Evolutionary conservation across 208 protist genomes (phyloP).

Genomic region (Acanthamoeba lenticulata): DNA sequence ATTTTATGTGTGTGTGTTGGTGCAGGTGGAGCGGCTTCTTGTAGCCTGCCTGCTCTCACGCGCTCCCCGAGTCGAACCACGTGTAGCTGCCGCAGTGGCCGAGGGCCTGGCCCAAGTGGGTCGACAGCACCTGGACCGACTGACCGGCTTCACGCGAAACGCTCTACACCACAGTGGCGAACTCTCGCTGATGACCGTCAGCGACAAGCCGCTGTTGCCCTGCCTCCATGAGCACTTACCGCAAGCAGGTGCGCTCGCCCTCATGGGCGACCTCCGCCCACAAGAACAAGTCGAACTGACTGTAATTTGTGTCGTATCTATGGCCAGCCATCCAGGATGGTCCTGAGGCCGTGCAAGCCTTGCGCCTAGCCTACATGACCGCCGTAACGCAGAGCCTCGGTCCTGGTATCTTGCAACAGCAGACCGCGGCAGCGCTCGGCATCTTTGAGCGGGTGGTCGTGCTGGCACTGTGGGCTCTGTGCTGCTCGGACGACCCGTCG

Average conservation of each 20-base stretch:
- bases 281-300: too few species aligned
- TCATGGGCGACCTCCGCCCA: background rate
- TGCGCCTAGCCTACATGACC: background rate
- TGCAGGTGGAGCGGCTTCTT: background rate
- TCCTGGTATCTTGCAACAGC: background rate
- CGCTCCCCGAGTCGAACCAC: background rate
- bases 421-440: too few species aligned
- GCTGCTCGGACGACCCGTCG: background rate
- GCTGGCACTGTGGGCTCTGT: too few species aligned
- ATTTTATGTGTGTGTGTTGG: too few species aligned
- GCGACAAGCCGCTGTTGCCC: background rate
- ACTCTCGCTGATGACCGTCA: background rate
- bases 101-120: background rate
- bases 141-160: background rate
- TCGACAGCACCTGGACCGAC: background rate
- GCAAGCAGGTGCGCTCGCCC: background rate
- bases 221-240: background rate
- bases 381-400: background rate
- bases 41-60: background rate
- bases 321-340: background rate
- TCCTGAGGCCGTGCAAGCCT: background rate
- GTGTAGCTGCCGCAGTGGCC: background rate
- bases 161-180: background rate
- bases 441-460: background rate
- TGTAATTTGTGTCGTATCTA: too few species aligned